Base-by-base conservation (phyloP, 1,284 basidiomycete species). In the Apiotrichum domesticum region DNA sequence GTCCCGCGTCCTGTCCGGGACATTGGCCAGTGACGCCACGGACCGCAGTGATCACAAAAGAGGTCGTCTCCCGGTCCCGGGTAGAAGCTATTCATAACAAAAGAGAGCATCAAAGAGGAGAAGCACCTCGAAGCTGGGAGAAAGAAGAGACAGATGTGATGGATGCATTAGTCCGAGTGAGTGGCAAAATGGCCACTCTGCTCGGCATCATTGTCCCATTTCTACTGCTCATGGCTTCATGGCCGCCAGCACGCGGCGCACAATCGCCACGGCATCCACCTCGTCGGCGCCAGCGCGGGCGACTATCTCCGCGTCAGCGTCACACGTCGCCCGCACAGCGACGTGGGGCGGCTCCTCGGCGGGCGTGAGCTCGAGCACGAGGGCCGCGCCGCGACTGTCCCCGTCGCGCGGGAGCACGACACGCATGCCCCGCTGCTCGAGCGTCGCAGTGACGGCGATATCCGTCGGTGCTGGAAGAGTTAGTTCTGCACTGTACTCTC, bases 371-470 rank as follows among this genome's bases (percentile, higher is more conserved):
- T 58, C 59, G 29, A 61, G 41, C 6, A 41, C 33, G 32, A 55
- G 11, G 11, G 46, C 21, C 21, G 21, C 21, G 21, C 21, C 21
- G 21, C 21, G 21, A 21, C 21, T 49, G 4, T 48, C 21, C 35
- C 40, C 47, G 10, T 44, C 42, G 34, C 43, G 40, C 2, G 55
- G 44, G 29, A 54, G 44, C 0, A 40, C 15, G 8, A 55, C 37
- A 11, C 60, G 54, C 45, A 58, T 34, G 39, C 21, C 21, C 11
- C 51, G 52, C 37, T 52, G 49, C 37, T 50, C 35, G 42, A 58
- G 55, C 10, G 52, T 55, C 8, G 50, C 60, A 1, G 57, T 58
- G 34, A 62, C 6, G 10, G 57, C 55, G 6, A 62, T 35, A 9
- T 55, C 50, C 2, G 57, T 47, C 2, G 55, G 57, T n/a, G 57